phyloP scores from a whole-genome alignment of 2,329 filamentous ascomycete species.

The Ophidiomyces ophidiicola region DNA sequence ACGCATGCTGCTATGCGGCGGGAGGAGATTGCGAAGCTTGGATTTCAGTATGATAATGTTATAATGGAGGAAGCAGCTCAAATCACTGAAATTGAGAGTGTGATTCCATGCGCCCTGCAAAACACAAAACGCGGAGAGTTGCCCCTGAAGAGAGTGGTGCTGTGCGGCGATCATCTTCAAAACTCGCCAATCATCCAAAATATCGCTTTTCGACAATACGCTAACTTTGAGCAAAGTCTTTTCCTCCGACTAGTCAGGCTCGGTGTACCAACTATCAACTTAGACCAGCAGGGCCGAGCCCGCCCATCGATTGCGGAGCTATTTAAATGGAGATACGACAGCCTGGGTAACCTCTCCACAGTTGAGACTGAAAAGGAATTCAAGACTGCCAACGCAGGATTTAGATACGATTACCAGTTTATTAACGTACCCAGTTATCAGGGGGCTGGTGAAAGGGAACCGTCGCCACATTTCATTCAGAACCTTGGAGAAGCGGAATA shows the following conservation, averaged over 20 bases:
- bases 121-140: constrained; percentile 60
- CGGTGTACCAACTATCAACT: constrained; percentile 77
- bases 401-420: constrained; percentile 91
- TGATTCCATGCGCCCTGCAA: constrained; percentile 89
- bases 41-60: constrained; percentile 95
- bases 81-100: constrained; percentile 94
- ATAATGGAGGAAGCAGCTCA: constrained; percentile 98
- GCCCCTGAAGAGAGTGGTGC: constrained; percentile 71
- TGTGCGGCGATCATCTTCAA: constrained; percentile 91
- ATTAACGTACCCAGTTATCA: constrained; percentile 93
- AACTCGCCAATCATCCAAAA: constrained; percentile 95
- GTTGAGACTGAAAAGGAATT: constrained; percentile 62
- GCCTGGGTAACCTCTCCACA: constrained; percentile 64
- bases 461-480: constrained; percentile 87
- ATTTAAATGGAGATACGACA: constrained; percentile 85
- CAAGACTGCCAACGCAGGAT: constrained; percentile 72
- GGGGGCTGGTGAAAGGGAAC: constrained; percentile 74
- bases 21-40: constrained; percentile 78
- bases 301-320: constrained; percentile 75
- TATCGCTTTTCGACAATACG: constrained; percentile 83
- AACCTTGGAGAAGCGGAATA: constrained; percentile 97
- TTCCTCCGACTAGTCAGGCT: constrained; percentile 84
- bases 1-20: constrained; percentile 93
- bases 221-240: constrained; percentile 88
- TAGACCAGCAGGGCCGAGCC: constrained; percentile 88